Conservation (phyloP, 345 rosid genomes). For the Capsella bursapastoris region DNA sequence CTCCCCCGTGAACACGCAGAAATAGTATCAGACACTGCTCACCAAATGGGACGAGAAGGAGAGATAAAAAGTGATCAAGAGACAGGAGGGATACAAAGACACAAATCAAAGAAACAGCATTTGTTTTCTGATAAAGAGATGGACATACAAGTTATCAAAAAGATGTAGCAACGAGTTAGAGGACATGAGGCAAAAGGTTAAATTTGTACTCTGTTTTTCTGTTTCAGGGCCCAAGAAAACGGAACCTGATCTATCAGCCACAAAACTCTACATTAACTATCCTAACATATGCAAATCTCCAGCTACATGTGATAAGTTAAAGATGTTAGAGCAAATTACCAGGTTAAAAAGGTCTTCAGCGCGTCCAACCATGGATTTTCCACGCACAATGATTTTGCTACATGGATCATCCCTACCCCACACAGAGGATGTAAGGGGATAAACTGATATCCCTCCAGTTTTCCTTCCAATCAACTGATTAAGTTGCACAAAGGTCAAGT, state of each 20-base stretch:
- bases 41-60: background rate
- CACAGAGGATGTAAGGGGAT: slow-evolving; percentile 84
- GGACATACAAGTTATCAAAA: background rate
- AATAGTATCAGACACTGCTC: background rate
- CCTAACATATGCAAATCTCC: background rate
- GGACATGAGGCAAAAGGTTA: background rate
- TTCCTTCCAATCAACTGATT: slow-evolving; percentile 97
- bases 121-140: slow-evolving; percentile 5
- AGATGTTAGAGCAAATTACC: slow-evolving; percentile 50
- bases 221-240: background rate
- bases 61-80: background rate
- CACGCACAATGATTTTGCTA: slow-evolving; percentile 82
- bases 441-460: slow-evolving; percentile 97
- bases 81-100: slow-evolving; percentile 8
- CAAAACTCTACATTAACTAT: slow-evolving; percentile 4
- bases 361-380: slow-evolving; percentile 92
- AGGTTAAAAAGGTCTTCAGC: slow-evolving; percentile 86
- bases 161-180: background rate
- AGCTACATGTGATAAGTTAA: background rate
- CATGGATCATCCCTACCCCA: slow-evolving; percentile 74
- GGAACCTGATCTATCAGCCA: slow-evolving; percentile 8
- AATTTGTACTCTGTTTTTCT: background rate
- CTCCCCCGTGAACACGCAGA: background rate
- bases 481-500: slow-evolving; percentile 87
- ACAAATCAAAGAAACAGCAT: background rate